These are phyloP conservation scores for Jamesozyma piceae DNA, from an alignment of 805 yeast species.

Conservation along the genomic window DNA sequence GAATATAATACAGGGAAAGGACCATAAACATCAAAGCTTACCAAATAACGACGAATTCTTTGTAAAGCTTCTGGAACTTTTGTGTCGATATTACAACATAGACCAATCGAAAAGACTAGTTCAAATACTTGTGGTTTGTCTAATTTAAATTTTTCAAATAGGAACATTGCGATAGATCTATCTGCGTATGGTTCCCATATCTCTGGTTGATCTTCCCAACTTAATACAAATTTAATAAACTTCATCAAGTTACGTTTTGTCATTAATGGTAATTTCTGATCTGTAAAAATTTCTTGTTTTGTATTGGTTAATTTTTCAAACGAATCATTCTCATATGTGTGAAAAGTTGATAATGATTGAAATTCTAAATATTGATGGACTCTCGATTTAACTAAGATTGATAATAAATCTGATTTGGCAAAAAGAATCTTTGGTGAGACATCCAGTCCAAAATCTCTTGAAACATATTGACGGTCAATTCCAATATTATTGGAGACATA, in stretches of 20 bases:
- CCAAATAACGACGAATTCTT: slow-evolving; percentile 72
- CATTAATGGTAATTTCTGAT: slow-evolving; percentile 62
- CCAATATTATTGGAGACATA: slow-evolving; percentile 61
- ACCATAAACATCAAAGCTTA: slow-evolving; percentile 86
- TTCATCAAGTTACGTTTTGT: slow-evolving; percentile 79
- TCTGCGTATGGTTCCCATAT: slow-evolving; percentile 49
- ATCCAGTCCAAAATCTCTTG: slow-evolving; percentile 80
- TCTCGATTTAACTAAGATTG: slow-evolving; percentile 69
- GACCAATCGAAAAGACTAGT: slow-evolving; percentile 76
- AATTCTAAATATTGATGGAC: slow-evolving; percentile 89
- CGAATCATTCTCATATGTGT: slow-evolving; percentile 85
- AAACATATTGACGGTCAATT: slow-evolving; percentile 32
- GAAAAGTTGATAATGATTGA: slow-evolving; percentile 79
- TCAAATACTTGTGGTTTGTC: slow-evolving; percentile 71
- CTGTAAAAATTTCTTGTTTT: slow-evolving; percentile 89
- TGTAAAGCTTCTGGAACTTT: slow-evolving; percentile 67
- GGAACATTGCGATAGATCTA: slow-evolving; percentile 49
- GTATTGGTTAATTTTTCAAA: slow-evolving; percentile 81
- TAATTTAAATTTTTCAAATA: slow-evolving; percentile 57
- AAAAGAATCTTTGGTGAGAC: slow-evolving; percentile 79
- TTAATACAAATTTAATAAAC: slow-evolving; percentile 77
- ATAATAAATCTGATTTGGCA: slow-evolving; percentile 79
- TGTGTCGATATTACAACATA: slow-evolving; percentile 52
- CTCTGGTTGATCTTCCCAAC: slow-evolving; percentile 52
- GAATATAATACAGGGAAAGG: slow-evolving; percentile 86